phyloP scores from a whole-genome alignment of 169 alveolate genomes.

The Plasmodium relictum region DNA sequence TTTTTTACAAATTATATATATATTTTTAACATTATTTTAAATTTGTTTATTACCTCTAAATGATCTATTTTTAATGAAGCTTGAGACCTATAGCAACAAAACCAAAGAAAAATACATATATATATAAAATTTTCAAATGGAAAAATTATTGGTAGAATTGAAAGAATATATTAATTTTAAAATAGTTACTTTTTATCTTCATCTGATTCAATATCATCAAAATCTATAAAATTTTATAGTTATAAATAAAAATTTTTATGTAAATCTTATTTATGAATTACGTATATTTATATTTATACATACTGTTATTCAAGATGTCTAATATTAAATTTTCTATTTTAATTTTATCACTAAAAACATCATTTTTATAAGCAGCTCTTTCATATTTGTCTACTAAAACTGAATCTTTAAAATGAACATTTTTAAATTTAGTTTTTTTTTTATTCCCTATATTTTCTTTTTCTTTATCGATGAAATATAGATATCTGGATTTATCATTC shows the following conservation, averaged over 20 bases:
- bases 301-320: constrained; percentile 58
- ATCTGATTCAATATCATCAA: constrained; percentile 29
- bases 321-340: constrained; percentile 55
- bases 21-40: neutral
- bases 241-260: neutral
- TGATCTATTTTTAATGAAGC: neutral
- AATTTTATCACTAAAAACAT: constrained; percentile 44
- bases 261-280: neutral
- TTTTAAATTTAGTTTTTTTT: constrained; percentile 38
- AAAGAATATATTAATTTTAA: neutral
- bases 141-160: neutral
- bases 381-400: constrained; percentile 41
- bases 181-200: constrained; percentile 12
- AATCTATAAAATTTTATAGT: constrained; percentile 21
- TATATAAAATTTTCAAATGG: neutral
- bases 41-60: constrained; percentile 3
- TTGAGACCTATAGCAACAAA: neutral
- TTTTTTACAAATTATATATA: neutral
- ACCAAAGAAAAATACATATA: neutral
- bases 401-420: constrained; percentile 34
- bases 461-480: constrained; percentile 58
- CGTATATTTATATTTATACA: neutral
- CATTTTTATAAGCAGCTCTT: constrained; percentile 37
- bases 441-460: constrained; percentile 28
- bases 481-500: constrained; percentile 44